Evolutionary conservation across 441 rosid genomes (phyloP), one percentile per base, ranked within the genome.

Genomic region (Adansonia gregorii): DNA sequence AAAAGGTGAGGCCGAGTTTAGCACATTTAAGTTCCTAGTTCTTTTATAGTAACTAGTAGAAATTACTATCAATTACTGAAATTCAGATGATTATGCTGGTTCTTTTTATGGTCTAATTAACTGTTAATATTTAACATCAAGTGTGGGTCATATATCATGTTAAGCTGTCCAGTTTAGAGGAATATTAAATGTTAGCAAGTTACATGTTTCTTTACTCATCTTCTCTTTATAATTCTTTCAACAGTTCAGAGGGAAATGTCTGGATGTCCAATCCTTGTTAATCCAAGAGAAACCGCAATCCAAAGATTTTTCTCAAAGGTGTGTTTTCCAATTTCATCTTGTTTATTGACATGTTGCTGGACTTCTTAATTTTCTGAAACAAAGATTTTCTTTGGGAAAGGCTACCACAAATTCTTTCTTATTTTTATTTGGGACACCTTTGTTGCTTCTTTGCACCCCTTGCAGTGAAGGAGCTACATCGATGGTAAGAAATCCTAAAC

Each of bases 221-320:
- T 75, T 75, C 59, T 76, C 45, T 73, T 56, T 49, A 43, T 19
- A 79, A 27, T 67, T 76, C 72, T 54, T 67, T 22, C 49, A 56
- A 22, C 73, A 79, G 85, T 35, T 77, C 67, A 27, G 73, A 46
- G 76, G 59, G 46, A 78, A 63, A 27, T n/a, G 51, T 78, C 45
- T 27, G 31, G 73, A 39, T 6, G 39, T 52, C 61, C 65, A 72
- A 14, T 22, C 31, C 41, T 11, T 59, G 39, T 51, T 73, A 48
- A 39, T 69, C 24, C 76, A 69, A 72, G 81, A 68, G 43, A 65
- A 76, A 61, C 19, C 9, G 24, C 64, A 78, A 60, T 43, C 73
- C 80, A 80, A 59, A 61, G 81, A 77, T 51, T 43, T 79, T 78
- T 75, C 80, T 77, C 84, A 39, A 49, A 86, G 86, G 90, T 65